These are phyloP conservation scores for Aspergillus diversus DNA, from an alignment of 495 filamentous ascomycete genomes.

Conservation along the genomic window DNA sequence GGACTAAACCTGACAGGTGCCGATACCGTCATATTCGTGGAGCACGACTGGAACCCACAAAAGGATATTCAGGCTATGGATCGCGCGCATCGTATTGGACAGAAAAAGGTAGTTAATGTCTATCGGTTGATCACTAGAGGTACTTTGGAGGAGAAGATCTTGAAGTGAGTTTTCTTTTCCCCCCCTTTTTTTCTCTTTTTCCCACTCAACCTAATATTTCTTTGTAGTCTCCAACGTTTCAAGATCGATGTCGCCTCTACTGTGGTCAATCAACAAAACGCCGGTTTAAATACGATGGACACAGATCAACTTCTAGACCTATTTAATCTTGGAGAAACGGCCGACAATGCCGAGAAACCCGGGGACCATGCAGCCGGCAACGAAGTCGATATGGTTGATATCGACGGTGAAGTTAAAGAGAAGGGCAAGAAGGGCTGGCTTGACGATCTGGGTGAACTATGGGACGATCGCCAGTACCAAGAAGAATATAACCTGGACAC, in stretches of 20 bases:
- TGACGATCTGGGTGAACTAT: slow-evolving; percentile 92
- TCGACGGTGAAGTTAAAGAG: slow-evolving; percentile 87
- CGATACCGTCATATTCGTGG: slow-evolving; percentile 98
- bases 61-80: slow-evolving; percentile 99
- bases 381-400: slow-evolving; percentile 93
- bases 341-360: slow-evolving; percentile 67
- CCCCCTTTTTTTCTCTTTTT: background rate
- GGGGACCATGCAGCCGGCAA: slow-evolving; percentile 51
- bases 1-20: slow-evolving; percentile 96
- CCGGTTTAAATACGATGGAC: slow-evolving; percentile 92
- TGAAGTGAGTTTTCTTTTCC: slow-evolving; percentile 62
- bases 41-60: slow-evolving; percentile 99
- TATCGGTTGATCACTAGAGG: slow-evolving; percentile 94
- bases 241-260: slow-evolving; percentile 98
- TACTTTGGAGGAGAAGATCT: slow-evolving; percentile 97
- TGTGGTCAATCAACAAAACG: slow-evolving; percentile 98
- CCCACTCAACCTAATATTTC: slow-evolving; percentile 26
- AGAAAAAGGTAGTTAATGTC: slow-evolving; percentile 99
- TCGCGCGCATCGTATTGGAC: slow-evolving; percentile 94
- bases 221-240: slow-evolving; percentile 88
- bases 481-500: slow-evolving; percentile 94
- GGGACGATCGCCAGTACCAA: slow-evolving; percentile 95
- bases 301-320: slow-evolving; percentile 97
- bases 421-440: slow-evolving; percentile 96
- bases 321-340: slow-evolving; percentile 87